These are phyloP conservation scores for Termitomyces heimii DNA, from an alignment of 768 basidiomycete species.

Conservation along the genomic window DNA sequence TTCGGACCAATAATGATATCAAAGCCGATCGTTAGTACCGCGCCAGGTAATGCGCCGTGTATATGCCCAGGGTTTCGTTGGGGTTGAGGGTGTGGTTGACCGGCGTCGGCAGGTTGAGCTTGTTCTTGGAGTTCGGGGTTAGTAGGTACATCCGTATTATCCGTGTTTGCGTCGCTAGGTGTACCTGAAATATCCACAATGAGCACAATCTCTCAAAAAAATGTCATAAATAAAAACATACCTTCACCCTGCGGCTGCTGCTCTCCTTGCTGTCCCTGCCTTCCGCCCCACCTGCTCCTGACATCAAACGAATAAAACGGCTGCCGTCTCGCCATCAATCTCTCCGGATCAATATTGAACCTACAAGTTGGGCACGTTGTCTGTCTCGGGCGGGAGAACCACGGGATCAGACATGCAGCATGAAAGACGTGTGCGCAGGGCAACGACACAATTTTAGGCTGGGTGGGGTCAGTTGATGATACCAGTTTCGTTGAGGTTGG, in stretches of 20 bases:
- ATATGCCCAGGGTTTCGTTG: not conserved
- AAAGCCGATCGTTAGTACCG: conserved; percentile 1
- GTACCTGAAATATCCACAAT: not conserved
- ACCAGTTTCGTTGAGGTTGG: conserved; percentile 2
- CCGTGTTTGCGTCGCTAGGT: not conserved
- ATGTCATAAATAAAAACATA: not conserved
- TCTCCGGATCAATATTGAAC: conserved; percentile 79
- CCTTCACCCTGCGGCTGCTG: not conserved
- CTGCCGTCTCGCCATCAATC: conserved; percentile 40
- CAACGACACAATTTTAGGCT: conserved; percentile 53
- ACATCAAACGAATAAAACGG: not conserved
- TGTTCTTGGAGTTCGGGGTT: not conserved
- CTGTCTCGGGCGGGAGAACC: conserved; percentile 74
- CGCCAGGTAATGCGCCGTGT: not conserved
- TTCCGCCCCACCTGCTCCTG: not conserved
- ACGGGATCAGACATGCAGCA: conserved; percentile 69
- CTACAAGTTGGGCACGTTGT: conserved; percentile 83
- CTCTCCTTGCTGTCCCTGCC: not conserved
- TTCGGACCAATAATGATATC: conserved; percentile 3
- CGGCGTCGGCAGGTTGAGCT: not conserved
- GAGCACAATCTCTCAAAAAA: not conserved
- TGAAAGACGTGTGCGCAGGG: conserved; percentile 85
- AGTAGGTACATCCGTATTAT: not conserved
- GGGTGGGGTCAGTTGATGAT: conserved; percentile 10
- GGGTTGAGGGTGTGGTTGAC: not conserved